Conservation (phyloP, 2,329 filamentous ascomycete genomes). For the Sporothrix variecibatus region DNA sequence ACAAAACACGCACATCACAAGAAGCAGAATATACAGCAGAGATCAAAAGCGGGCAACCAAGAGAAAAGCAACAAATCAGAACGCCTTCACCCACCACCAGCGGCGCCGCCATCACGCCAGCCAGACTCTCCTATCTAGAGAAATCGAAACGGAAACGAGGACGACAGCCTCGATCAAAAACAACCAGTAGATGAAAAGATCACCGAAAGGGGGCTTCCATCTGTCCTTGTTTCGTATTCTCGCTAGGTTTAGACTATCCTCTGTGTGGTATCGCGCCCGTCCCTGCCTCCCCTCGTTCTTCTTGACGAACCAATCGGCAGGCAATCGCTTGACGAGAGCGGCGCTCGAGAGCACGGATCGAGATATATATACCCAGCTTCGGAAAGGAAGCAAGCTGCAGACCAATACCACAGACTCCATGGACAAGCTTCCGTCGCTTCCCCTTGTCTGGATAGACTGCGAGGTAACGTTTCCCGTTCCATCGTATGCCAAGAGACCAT, state of each 20-base stretch:
- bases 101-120: background rate
- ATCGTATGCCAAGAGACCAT: no score
- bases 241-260: background rate
- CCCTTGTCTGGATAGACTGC: conserved; percentile 32
- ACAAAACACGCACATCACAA: background rate
- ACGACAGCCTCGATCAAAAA: background rate
- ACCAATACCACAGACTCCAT: background rate
- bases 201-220: background rate
- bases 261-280: background rate
- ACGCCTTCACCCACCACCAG: background rate
- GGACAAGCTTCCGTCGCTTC: conserved; percentile 15
- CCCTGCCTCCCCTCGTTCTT: background rate
- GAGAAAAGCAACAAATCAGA: background rate
- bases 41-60: background rate
- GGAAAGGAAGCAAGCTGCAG: background rate
- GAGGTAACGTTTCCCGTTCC: conserved; percentile 26
- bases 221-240: background rate
- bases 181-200: background rate
- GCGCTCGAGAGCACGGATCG: background rate
- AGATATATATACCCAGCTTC: background rate
- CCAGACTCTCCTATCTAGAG: background rate
- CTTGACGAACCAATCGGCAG: background rate
- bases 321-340: background rate
- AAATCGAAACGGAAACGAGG: no score
- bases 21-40: background rate